These are phyloP conservation scores for Isochrysis galbana DNA, from an alignment of 78 protist genomes.

Conservation along the genomic window DNA sequence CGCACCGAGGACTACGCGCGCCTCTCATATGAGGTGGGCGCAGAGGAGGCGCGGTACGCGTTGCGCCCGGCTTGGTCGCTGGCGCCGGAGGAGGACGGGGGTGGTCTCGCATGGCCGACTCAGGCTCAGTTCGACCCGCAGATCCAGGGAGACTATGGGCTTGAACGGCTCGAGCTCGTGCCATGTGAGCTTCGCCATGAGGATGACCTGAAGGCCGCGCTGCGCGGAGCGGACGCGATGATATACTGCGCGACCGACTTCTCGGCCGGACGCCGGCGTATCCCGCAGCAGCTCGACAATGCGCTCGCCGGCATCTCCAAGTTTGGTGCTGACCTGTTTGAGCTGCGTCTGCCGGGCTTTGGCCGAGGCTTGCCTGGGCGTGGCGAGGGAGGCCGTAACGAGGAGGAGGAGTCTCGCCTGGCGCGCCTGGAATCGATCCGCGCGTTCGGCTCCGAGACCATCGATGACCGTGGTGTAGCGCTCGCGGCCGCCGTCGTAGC, in stretches of 20 bases:
- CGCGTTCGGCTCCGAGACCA: neutral
- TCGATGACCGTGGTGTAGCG: neutral
- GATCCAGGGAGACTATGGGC: neutral
- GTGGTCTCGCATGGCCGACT: neutral
- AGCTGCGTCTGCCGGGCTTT: neutral
- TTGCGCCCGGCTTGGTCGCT: neutral
- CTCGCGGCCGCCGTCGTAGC: neutral
- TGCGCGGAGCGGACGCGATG: neutral
- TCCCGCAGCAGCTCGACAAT: neutral
- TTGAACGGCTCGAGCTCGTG: neutral
- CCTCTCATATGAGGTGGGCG: neutral
- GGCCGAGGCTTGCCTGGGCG: neutral
- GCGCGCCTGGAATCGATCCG: neutral
- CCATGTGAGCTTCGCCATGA: neutral
- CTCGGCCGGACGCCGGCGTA: neutral
- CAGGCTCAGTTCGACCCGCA: neutral
- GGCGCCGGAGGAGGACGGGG: neutral
- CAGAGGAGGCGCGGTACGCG: neutral
- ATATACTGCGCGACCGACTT: neutral
- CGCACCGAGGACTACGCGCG: neutral
- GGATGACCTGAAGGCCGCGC: neutral
- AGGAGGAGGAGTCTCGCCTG: neutral
- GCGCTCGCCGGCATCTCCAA: neutral
- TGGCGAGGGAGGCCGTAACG: neutral
- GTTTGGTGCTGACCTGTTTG: neutral